Evolutionary conservation across 148 eudicot species (phyloP).

Genomic region (Limonium bicolor): DNA sequence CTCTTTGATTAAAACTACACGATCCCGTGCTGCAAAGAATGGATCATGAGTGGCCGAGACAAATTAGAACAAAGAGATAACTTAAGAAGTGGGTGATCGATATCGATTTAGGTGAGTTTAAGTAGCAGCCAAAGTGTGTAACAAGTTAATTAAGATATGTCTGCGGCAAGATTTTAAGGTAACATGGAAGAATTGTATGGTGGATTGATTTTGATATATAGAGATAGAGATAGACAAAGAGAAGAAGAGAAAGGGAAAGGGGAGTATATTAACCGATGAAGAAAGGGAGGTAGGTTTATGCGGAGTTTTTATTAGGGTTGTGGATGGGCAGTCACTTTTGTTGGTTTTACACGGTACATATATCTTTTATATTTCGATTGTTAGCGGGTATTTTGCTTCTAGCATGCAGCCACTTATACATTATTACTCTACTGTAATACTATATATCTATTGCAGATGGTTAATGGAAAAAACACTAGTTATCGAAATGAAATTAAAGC

Average conservation of each 20-base stretch:
- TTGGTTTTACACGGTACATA: conserved; percentile 76
- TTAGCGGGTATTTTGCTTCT: too few species aligned
- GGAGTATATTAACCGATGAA: neutral
- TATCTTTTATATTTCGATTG: too few species aligned
- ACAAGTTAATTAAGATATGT: conserved; percentile 11
- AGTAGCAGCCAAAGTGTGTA: too few species aligned
- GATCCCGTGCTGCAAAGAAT: too few species aligned
- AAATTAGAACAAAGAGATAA: neutral
- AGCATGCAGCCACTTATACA: too few species aligned
- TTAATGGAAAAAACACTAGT: too few species aligned
- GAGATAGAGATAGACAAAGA: conserved; percentile 12
- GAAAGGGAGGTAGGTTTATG: conserved; percentile 41
- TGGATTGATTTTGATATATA: neutral
- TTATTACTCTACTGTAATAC: too few species aligned
- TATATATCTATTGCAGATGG: too few species aligned
- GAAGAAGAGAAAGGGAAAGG: conserved; percentile 16
- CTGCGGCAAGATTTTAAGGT: conserved; percentile 12
- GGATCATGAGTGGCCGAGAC: too few species aligned
- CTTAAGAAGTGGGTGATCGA: neutral
- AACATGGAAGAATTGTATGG: conserved; percentile 3
- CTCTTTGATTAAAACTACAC: too few species aligned
- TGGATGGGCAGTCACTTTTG: conserved; percentile 87
- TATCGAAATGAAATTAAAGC: too few species aligned
- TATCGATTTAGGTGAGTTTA: too few species aligned
- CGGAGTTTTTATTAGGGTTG: conserved; percentile 39